These are phyloP conservation scores for Parathielavia appendiculata DNA, from an alignment of 495 filamentous ascomycete species.

Conservation along the genomic window DNA sequence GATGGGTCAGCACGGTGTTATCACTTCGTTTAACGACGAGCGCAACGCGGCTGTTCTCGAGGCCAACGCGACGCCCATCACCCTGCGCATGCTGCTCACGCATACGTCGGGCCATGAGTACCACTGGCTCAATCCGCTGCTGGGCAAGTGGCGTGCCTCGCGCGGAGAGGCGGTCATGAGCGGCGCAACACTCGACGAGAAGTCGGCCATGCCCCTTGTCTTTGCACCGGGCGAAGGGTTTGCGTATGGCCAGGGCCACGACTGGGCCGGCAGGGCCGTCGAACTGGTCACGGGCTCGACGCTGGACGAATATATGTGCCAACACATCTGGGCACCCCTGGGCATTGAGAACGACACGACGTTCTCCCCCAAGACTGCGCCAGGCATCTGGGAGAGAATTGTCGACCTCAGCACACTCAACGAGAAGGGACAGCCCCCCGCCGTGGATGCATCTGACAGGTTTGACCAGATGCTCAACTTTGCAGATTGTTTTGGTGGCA, in stretches of 20 bases:
- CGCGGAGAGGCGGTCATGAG: constrained; percentile 13
- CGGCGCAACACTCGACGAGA: constrained; percentile 25
- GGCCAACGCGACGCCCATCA: constrained; percentile 25
- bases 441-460: neutral
- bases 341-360: constrained; percentile 7
- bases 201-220: constrained; percentile 39
- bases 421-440: constrained; percentile 13
- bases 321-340: constrained; percentile 13
- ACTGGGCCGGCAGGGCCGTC: constrained; percentile 45
- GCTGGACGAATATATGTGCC: constrained; percentile 14
- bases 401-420: constrained; percentile 8
- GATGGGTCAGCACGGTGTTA: constrained; percentile 27
- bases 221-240: constrained; percentile 49
- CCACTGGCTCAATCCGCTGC: constrained; percentile 20
- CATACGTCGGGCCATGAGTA: constrained; percentile 27
- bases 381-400: constrained; percentile 4
- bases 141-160: constrained; percentile 22
- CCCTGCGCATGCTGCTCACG: constrained; percentile 29
- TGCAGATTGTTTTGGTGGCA: constrained; percentile 13
- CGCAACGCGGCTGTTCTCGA: neutral
- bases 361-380: constrained; percentile 10
- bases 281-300: constrained; percentile 1
- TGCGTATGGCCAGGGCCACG: constrained; percentile 46
- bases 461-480: constrained; percentile 9
- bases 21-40: constrained; percentile 26